Percentiles rank a stretch among this genome's conserved stretches.
Evolutionary conservation across 768 basidiomycete species (phyloP).

Genomic region (Termitomyces sp.): DNA sequence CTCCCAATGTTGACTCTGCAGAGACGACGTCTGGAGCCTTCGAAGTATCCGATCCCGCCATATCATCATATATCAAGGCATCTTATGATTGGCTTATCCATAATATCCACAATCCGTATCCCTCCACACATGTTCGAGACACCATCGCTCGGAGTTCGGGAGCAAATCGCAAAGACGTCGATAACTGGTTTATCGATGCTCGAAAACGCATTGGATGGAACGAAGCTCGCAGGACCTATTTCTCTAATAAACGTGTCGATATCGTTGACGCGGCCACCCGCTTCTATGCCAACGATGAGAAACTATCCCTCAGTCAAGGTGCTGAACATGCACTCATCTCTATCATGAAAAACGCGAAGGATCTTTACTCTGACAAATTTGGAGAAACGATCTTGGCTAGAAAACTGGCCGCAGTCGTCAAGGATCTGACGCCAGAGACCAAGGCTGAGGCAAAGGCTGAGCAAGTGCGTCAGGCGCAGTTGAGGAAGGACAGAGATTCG

Average conservation of each 20-base stretch:
- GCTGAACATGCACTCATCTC: conserved; percentile 23
- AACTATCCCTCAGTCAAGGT: conserved; percentile 20
- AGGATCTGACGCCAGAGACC: conserved; percentile 26
- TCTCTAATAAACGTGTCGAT: conserved; percentile 30
- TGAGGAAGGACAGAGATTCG: conserved; percentile 7
- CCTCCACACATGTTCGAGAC: conserved; percentile 30
- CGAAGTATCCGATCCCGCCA: not conserved
- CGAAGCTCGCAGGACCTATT: conserved; percentile 30
- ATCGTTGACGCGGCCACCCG: conserved; percentile 39
- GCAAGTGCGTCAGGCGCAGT: conserved; percentile 4
- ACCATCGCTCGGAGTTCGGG: conserved; percentile 25
- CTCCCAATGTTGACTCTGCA: no score
- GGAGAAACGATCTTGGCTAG: conserved; percentile 27
- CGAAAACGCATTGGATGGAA: conserved; percentile 61
- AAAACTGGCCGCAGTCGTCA: conserved; percentile 28
- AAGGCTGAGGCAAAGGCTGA: conserved; percentile 16
- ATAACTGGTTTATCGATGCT: conserved; percentile 47
- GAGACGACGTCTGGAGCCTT: no score
- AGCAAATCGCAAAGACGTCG: conserved; percentile 31
- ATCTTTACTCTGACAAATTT: conserved; percentile 22
- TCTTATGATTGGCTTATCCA: conserved; percentile 41
- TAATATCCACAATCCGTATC: conserved; percentile 55
- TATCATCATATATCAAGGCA: conserved; percentile 23
- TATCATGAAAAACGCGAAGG: conserved; percentile 21
- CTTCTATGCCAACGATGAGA: conserved; percentile 27